Percentiles rank a stretch among this genome's conserved stretches.
These are phyloP conservation scores for Panicum virgatum DNA, from an alignment of 202 grass and related monocot species.

Conservation along the genomic window DNA sequence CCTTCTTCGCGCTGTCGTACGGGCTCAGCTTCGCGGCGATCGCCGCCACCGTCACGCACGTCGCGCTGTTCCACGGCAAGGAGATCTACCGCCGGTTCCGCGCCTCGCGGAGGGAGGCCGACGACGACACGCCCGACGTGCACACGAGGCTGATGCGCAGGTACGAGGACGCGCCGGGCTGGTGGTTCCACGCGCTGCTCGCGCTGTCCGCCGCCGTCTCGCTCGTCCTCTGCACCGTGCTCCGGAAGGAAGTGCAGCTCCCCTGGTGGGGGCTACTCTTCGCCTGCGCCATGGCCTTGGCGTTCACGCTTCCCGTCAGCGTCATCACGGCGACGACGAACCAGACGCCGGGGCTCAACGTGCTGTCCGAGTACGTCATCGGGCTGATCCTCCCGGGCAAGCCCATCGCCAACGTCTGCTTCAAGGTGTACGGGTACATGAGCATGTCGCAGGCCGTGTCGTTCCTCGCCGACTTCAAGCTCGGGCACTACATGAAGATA, in stretches of 20 bases:
- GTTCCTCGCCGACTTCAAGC: conserved; percentile 66
- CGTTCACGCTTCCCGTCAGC: conserved; percentile 78
- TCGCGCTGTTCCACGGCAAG: conserved; percentile 63
- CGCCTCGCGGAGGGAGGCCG: conserved; percentile 29
- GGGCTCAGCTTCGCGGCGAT: conserved; percentile 68
- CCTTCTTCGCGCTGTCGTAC: conserved; percentile 53
- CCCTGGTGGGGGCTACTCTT: conserved; percentile 82
- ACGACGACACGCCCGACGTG: conserved; percentile 53
- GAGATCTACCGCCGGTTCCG: conserved; percentile 58
- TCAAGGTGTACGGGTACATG: conserved; percentile 71
- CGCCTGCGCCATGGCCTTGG: conserved; percentile 64
- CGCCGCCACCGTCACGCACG: conserved; percentile 52
- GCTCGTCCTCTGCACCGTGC: conserved; percentile 64
- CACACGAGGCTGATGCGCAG: conserved; percentile 62
- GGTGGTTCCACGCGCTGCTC: conserved; percentile 54
- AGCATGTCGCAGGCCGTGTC: conserved; percentile 59
- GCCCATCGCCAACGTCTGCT: conserved; percentile 66
- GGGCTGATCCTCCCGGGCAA: conserved; percentile 62
- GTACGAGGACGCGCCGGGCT: conserved; percentile 48
- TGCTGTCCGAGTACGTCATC: conserved; percentile 57
- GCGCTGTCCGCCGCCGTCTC: conserved; percentile 24
- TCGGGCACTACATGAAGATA: conserved; percentile 83
- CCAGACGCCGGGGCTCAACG: conserved; percentile 64
- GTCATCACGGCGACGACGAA: conserved; percentile 89
- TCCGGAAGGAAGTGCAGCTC: conserved; percentile 74